These are phyloP conservation scores for Penicillium sp. DNA, from an alignment of 2,329 filamentous ascomycete species.

Conservation along the genomic window DNA sequence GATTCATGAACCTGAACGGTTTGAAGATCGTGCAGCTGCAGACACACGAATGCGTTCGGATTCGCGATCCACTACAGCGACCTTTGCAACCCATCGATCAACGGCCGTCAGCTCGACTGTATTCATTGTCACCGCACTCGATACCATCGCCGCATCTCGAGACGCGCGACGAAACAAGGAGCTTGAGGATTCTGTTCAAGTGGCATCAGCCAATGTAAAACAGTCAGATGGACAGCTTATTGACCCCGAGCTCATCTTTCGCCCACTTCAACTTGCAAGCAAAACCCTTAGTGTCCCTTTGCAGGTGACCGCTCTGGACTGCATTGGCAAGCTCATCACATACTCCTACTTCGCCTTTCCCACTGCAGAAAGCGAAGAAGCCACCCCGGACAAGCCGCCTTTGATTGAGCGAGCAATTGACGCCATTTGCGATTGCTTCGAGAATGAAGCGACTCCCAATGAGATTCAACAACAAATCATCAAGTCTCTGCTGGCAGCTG, in stretches of 20 bases:
- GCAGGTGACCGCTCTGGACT: constrained; percentile 86
- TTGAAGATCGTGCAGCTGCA: constrained; percentile 14
- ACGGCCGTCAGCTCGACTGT: constrained; percentile 86
- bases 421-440: constrained; percentile 98
- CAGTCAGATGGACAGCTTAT: constrained; percentile 73
- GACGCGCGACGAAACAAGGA: constrained; percentile 84
- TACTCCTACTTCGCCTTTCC: constrained; percentile 94
- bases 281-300: constrained; percentile 79
- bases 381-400: constrained; percentile 50
- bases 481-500: constrained; percentile 89
- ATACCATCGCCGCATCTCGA: constrained; percentile 84
- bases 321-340: constrained; percentile 97
- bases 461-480: constrained; percentile 97
- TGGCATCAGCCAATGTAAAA: constrained; percentile 79
- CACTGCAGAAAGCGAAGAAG: constrained; percentile 35
- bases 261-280: constrained; percentile 82
- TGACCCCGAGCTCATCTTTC: constrained; percentile 86
- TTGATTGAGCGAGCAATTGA: constrained; percentile 97
- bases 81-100: constrained; percentile 46
- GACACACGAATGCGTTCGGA: constrained; percentile 49
- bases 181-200: constrained; percentile 72
- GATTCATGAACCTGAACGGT: constrained; percentile 17
- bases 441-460: constrained; percentile 84
- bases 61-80: constrained; percentile 54
- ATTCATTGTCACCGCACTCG: constrained; percentile 88